Conservation (phyloP, 768 basidiomycete genomes). For the Tylopilus balloui region DNA sequence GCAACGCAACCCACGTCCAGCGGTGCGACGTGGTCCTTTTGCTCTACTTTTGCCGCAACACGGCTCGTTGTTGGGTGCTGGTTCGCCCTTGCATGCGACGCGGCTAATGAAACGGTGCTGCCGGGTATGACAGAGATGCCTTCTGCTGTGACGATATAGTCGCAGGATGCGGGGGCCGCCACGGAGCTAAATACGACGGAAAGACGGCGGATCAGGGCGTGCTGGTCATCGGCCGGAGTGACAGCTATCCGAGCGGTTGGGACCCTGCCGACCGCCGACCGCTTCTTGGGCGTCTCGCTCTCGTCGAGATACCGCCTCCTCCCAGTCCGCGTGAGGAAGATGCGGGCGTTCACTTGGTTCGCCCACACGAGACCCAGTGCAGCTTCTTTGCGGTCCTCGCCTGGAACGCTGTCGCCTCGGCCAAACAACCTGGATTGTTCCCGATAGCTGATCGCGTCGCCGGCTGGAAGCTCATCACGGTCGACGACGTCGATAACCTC, state of each 20-base stretch:
- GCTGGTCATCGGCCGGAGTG: slow-evolving; percentile 35
- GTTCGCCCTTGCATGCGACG: not conserved
- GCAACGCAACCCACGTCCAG: slow-evolving; percentile 35
- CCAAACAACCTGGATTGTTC: slow-evolving; percentile 77
- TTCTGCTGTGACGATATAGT: slow-evolving; percentile 65
- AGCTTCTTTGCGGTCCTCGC: slow-evolving; percentile 69
- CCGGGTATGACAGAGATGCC: slow-evolving; percentile 45
- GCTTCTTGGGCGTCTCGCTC: slow-evolving; percentile 27
- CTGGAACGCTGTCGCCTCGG: slow-evolving; percentile 53
- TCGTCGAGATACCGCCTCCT: slow-evolving; percentile 55
- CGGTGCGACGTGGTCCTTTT: slow-evolving; percentile 28
- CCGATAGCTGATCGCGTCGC: slow-evolving; percentile 49
- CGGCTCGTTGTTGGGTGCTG: slow-evolving; percentile 3
- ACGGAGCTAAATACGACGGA: slow-evolving; percentile 77
- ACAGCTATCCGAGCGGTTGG: not conserved
- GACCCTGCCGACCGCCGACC: slow-evolving; percentile 11
- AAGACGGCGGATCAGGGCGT: slow-evolving; percentile 62
- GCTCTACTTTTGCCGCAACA: not conserved
- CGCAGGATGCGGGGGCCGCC: slow-evolving; percentile 51
- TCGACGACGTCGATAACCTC: slow-evolving; percentile 82
- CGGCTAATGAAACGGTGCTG: slow-evolving; percentile 13
- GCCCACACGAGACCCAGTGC: slow-evolving; percentile 90
- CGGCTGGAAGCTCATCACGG: slow-evolving; percentile 14
- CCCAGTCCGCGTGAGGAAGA: slow-evolving; percentile 77
- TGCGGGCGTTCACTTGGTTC: slow-evolving; percentile 81